Evolutionary conservation across 202 grass and related monocot genomes (phyloP), one percentile per base, ranked within the genome.

Genomic region (Panicum hallii): DNA sequence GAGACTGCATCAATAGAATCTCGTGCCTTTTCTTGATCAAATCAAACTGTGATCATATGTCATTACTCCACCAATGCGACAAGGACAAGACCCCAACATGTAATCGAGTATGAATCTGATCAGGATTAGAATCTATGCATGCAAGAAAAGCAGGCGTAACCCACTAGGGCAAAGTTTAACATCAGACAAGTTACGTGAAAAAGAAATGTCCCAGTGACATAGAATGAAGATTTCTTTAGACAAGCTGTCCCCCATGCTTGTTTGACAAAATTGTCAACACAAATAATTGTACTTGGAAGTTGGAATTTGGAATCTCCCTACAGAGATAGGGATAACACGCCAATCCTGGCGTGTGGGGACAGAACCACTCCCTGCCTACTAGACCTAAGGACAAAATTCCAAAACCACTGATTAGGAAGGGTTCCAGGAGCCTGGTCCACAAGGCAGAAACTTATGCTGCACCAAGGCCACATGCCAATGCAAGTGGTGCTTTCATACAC

Each of bases 201-300:
- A 72, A 70, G 52, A 86, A 78, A 82, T 78, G 72, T 6, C 70
- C 77, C 38, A 57, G 41, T 46, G 78, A 82, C 78, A 76, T 70
- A 30, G 64, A 82, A 63, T 57, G 19, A 79, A 34, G 79, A 78
- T 74, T 86, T 72, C 49, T 45, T 78, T 79, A 83, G 42, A 23
- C 50, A 58, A 42, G 76, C 74, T 73, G 28, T 67, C 46, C 74
- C 56, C 34, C 19, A 63, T 79, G 55, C 49, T 74, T 30, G 74
- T 87, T 68, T 87, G 88, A 46, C 79, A 86, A 86, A 83, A 83
- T 86, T 83, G 79, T 86, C 83, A 67, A 86, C 74, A 86, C 67
- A 79, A 79, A 87, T 83, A 87, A 83, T 90, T 90, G 83, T 81
- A 70, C 66, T 89, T 72, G 71, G 74, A 62, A 72, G 14, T 71